Evolutionary conservation across 192 early-diverging fungal species (phyloP), one percentile per base, ranked within the genome.

Genomic region (Backusella tarrabulga): DNA sequence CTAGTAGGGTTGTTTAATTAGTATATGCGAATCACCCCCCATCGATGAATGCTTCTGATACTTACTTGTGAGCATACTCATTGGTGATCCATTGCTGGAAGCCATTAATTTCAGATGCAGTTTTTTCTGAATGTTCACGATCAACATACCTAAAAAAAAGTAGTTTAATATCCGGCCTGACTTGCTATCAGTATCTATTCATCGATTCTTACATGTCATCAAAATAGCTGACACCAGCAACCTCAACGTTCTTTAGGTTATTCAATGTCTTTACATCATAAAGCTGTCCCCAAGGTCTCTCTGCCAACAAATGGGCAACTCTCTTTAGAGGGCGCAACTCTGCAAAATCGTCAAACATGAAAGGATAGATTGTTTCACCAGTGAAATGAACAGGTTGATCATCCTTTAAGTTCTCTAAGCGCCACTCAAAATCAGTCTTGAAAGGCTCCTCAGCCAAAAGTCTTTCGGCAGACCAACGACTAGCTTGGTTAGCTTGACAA

Each of bases 311-410:
- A 11, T 89, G 72, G 0, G 86, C 90, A 2, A 89, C 89, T 15
- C 85, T 82, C 40, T 88, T 88, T n/a, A 91, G 75, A 32, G 85
- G 85, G 7, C 81, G 83, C 52, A 93, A 81, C 70, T 90, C 87
- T 11, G 86, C 82, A 72, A 90, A 93, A 69, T 93, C 91, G 35
- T 93, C 90, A 72, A 93, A 85, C 91, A 93, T 93, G 84, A 88
- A 91, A 52, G 90, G 89, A 46, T 91, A 90, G 76, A 93, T 88
- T 12, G 85, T 87, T 73, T 93, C 91, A 17, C 91, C 87, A 23
- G 91, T 93, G 67, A 93, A 90, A 67, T 90, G 83, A 38, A 93
- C 85, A 8, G 85, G 80, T 73, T 83, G 79, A 19, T 84, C 82
- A 21, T 85, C 83, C 17, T 88, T 82, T 6, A 86, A 77, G 63